Evolutionary conservation across 345 rosid species (phyloP).

Genomic region (Dovyalis caffra): DNA sequence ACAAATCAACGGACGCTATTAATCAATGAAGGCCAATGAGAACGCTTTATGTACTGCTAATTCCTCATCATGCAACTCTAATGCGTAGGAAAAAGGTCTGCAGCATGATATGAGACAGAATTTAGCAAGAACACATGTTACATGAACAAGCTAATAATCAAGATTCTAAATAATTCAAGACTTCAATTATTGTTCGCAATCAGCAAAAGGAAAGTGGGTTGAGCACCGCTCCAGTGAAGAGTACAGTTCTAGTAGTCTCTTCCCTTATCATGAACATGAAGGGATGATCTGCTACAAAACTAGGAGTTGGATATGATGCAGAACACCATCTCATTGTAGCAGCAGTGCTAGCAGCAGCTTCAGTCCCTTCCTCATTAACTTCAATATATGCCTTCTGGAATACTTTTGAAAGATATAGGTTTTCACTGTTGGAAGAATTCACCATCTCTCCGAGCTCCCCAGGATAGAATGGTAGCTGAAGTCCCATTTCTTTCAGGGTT

Average conservation of each 20-base stretch:
- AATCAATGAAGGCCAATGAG: too few species aligned
- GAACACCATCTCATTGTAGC: background rate
- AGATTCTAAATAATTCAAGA: too few species aligned
- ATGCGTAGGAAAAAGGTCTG: too few species aligned
- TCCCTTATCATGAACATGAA: slow-evolving; percentile 28
- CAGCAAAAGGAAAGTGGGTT: background rate
- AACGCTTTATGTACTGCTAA: too few species aligned
- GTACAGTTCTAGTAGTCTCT: slow-evolving; percentile 7
- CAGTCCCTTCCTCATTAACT: slow-evolving; percentile 39
- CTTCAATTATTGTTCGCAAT: too few species aligned
- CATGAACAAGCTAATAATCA: too few species aligned
- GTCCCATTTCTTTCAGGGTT: slow-evolving; percentile 21
- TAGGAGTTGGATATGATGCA: background rate
- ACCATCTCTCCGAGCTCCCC: slow-evolving; percentile 26
- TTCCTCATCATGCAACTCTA: too few species aligned
- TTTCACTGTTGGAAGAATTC: background rate
- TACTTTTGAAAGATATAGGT: slow-evolving; percentile 13
- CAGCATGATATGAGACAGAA: too few species aligned
- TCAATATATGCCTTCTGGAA: slow-evolving; percentile 35
- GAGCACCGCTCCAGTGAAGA: too few species aligned
- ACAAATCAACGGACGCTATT: too few species aligned
- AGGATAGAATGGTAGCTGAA: slow-evolving; percentile 13
- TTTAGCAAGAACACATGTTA: too few species aligned
- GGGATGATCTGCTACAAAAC: slow-evolving; percentile 32
- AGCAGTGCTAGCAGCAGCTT: slow-evolving; percentile 27